phyloP scores from a whole-genome alignment of 2,329 filamentous ascomycete species.

The Ceratocystis papillata region DNA sequence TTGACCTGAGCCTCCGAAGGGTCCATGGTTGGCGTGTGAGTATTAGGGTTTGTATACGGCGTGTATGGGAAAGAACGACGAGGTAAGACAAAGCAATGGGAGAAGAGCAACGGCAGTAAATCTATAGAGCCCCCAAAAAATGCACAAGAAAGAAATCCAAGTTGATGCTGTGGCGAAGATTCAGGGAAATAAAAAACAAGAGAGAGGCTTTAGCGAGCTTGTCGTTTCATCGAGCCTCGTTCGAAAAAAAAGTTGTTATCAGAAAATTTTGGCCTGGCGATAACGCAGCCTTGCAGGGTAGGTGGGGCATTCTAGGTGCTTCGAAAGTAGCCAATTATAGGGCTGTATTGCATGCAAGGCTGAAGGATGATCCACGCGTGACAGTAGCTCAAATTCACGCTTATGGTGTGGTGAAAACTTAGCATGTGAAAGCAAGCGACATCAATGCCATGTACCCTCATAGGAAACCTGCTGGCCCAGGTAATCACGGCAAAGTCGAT shows the following conservation, averaged over 20 bases:
- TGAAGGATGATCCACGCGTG: background rate
- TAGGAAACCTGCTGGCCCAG: too few relatives aligned
- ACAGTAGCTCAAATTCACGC: background rate
- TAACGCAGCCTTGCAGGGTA: constrained; percentile 21
- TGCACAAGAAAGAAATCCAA: background rate
- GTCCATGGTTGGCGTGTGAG: constrained; percentile 30
- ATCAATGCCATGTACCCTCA: background rate
- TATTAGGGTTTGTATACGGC: constrained; percentile 6
- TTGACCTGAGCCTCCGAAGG: constrained; percentile 46
- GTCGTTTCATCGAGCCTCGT: too few relatives aligned
- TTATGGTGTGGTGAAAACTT: background rate
- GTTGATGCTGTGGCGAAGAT: background rate
- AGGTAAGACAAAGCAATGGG: background rate
- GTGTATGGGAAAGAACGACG: background rate
- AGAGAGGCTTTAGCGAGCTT: background rate
- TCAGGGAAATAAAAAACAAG: background rate
- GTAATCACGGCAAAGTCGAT: too few relatives aligned
- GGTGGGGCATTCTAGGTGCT: constrained; percentile 2
- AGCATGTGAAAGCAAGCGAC: background rate
- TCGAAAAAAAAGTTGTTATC: constrained; percentile 22
- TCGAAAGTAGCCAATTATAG: constrained; percentile 13
- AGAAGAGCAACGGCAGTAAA: background rate
- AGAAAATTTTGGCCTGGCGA: constrained; percentile 17
- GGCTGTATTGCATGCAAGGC: background rate
- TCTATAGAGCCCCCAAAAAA: background rate